These are phyloP conservation scores for Lachnellula occidentalis DNA, from an alignment of 2,329 filamentous ascomycete species.

Conservation along the genomic window DNA sequence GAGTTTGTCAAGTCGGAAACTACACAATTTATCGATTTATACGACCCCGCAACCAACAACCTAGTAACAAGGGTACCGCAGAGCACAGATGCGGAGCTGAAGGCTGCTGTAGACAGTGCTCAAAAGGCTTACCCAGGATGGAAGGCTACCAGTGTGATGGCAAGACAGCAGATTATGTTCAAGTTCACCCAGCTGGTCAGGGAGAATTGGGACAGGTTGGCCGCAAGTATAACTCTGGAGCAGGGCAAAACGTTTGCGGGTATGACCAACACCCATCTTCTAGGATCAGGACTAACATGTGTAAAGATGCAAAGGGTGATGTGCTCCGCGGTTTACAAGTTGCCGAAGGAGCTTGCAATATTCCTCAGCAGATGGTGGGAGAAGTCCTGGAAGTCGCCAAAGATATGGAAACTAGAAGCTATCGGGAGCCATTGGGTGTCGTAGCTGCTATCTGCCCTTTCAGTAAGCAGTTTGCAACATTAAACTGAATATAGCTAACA, in stretches of 20 bases:
- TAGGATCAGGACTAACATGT: background rate
- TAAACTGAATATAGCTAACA: conserved; percentile 9
- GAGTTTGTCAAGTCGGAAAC: conserved; percentile 64
- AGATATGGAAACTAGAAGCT: conserved; percentile 84
- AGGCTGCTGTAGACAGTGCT: conserved; percentile 68
- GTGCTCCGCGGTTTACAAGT: conserved; percentile 79
- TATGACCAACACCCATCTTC: conserved; percentile 9
- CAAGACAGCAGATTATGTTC: conserved; percentile 82
- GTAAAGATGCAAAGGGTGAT: conserved; percentile 67
- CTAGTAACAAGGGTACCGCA: conserved; percentile 78
- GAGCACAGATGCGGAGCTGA: conserved; percentile 72
- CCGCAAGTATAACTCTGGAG: conserved; percentile 79
- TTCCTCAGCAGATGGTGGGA: conserved; percentile 75
- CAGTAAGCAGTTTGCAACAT: conserved; percentile 46
- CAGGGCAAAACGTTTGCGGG: conserved; percentile 79
- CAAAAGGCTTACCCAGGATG: conserved; percentile 70
- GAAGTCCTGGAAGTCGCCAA: conserved; percentile 81
- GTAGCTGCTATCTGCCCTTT: conserved; percentile 83
- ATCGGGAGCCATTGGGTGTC: conserved; percentile 75
- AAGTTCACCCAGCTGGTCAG: conserved; percentile 74
- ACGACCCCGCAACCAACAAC: conserved; percentile 82
- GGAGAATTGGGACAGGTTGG: conserved; percentile 79
- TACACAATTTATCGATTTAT: conserved; percentile 69
- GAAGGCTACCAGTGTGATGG: conserved; percentile 66
- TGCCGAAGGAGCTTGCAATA: conserved; percentile 74